Percentiles rank a stretch among this genome's conserved stretches.
phyloP scores from a whole-genome alignment of 169 alveolate genomes.

The Cryptosporidium ubiquitum region DNA sequence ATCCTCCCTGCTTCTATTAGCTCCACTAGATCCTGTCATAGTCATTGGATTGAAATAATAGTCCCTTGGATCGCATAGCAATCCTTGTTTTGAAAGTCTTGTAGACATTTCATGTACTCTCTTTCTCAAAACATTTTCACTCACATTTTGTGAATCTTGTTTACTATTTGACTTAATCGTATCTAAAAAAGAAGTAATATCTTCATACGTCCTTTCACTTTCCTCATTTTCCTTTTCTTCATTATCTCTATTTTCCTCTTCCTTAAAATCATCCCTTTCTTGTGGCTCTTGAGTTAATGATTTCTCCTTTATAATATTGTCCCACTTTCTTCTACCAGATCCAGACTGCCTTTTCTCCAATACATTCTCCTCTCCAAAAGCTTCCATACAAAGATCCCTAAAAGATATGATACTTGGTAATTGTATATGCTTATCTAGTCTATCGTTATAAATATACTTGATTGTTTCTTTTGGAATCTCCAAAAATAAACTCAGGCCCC shows the following conservation, averaged over 20 bases:
- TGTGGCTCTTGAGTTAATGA: not conserved
- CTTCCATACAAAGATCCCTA: conserved; percentile 51
- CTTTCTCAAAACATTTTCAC: conserved; percentile 47
- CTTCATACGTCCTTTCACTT: conserved; percentile 58
- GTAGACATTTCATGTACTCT: conserved; percentile 75
- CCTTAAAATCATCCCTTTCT: not conserved
- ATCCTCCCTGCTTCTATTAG: conserved; percentile 59
- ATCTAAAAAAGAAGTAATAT: conserved; percentile 54
- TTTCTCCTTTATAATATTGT: conserved; percentile 40
- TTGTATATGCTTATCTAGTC: conserved; percentile 51
- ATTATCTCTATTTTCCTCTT: conserved; percentile 3
- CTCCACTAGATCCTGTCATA: conserved; percentile 55
- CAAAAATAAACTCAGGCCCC: conserved; percentile 35
- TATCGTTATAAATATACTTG: conserved; percentile 24
- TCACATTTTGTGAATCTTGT: not conserved
- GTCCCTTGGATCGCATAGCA: conserved; percentile 63
- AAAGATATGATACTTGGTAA: conserved; percentile 51
- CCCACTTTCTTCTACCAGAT: conserved; percentile 29
- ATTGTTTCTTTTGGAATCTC: conserved; percentile 68
- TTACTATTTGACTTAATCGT: conserved; percentile 55
- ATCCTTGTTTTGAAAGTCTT: conserved; percentile 68
- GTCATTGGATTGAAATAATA: conserved; percentile 73
- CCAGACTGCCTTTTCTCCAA: conserved; percentile 4
- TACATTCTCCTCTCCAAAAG: conserved; percentile 48
- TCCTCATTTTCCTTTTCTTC: conserved; percentile 38